A percentile compares a stretch with the other conserved stretches of the same genome.
phyloP scores from a whole-genome alignment of 345 rosid genomes.

The Gossypium turneri region DNA sequence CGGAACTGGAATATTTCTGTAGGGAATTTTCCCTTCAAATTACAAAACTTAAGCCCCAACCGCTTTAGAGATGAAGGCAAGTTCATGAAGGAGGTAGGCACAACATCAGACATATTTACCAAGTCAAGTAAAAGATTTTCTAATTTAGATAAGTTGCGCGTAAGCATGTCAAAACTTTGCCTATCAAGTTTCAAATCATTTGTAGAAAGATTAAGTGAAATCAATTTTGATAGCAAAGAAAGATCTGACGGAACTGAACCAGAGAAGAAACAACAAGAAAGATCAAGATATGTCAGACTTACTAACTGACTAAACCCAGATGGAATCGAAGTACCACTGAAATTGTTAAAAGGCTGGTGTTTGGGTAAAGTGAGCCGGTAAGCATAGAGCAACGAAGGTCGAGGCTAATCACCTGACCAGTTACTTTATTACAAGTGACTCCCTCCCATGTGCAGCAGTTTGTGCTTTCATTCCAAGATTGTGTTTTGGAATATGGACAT shows the following conservation, averaged over 20 bases:
- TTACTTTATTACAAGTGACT: constrained; percentile 12
- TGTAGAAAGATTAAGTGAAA: constrained; percentile 9
- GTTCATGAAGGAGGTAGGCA: constrained; percentile 1
- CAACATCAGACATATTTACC: neutral
- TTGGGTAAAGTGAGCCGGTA: neutral
- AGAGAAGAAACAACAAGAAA: neutral
- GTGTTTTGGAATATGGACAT: neutral
- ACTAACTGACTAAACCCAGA: neutral
- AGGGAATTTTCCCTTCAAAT: constrained; percentile 11
- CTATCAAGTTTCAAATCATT: neutral
- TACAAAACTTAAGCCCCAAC: neutral
- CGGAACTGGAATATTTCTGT: neutral
- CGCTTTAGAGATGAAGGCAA: constrained; percentile 6
- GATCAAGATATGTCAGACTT: constrained; percentile 7
- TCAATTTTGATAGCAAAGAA: neutral
- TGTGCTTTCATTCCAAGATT: constrained; percentile 13
- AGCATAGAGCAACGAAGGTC: constrained; percentile 19
- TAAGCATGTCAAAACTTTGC: neutral
- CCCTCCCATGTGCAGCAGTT: constrained; percentile 35
- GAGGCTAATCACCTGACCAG: constrained; percentile 18
- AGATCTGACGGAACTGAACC: constrained; percentile 15
- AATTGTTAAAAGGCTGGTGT: constrained; percentile 29
- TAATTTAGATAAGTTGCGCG: neutral
- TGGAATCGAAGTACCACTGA: constrained; percentile 5
- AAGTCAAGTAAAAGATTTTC: neutral